Base-by-base conservation (phyloP, 495 filamentous ascomycete species). In the Penicillium samsonianum region DNA sequence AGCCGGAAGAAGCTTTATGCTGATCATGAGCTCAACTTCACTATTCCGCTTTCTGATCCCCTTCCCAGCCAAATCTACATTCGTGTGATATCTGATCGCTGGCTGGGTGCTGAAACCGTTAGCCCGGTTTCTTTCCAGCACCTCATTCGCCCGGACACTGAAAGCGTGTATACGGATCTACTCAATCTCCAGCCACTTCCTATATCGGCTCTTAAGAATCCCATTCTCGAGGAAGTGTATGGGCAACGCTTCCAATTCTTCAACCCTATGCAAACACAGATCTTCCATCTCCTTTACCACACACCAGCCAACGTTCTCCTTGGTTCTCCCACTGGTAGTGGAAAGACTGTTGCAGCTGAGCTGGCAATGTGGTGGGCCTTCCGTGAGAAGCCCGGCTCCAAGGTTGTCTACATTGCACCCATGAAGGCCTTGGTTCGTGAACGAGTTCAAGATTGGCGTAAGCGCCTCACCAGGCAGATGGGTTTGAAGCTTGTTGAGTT, bases 281-380 rank as follows among this genome's bases (percentile, higher is more conserved):
- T 98, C 33, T 99, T 99, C 70, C 95, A 98, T 64, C 88, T 89
- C 42, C 82, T 98, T 12, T 98, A 98, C 52, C 90, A 98, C 68
- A 94, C 93, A 0, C 70, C 87, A 28, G 85, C 88, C 37, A 99
- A 99, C 65, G 92, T 98, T 8, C 78, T 99, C 5, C 83, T 99
- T 7, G 94, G 94, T n/a, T 97, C 94, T 14, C 94, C 94, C 6
- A 99, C 94, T 6, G 94, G 94, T 48, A 94, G 90, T 77, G 94
- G 94, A 54, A 99, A 99, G 76, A 99, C 94, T 2, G 86, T 99
- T 30, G 94, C 94, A 14, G 90, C 88, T 30, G 94, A 99, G 67
- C 69, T 99, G 50, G 95, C 95, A n/a, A 98, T 99, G 95, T 99
- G 94, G 94, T 96, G 91, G 93, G 92, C 95, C 6, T 98, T 99